Evolutionary conservation across 768 basidiomycete species (phyloP).

Genomic region (Hericium erinaceus): DNA sequence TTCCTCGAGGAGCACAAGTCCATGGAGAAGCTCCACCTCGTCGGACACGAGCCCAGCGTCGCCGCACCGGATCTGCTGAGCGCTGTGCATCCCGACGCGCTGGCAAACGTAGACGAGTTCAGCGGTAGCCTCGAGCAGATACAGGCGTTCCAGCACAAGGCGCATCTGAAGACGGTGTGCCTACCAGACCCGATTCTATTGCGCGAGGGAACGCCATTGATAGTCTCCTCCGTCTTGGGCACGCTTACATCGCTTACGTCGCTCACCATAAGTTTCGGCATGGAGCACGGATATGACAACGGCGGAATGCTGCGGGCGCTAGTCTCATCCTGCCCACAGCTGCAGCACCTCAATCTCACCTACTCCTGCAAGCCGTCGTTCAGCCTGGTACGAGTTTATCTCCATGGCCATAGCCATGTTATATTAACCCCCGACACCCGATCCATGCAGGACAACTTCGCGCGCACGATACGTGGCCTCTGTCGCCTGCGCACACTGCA

Average conservation of each 20-base stretch:
- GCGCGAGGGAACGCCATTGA: slow-evolving; percentile 56
- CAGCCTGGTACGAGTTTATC: slow-evolving; percentile 44
- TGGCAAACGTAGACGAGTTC: slow-evolving; percentile 35
- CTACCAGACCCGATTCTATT: slow-evolving; percentile 61
- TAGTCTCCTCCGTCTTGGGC: slow-evolving; percentile 50
- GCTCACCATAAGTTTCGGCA: slow-evolving; percentile 55
- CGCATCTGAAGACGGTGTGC: slow-evolving; percentile 41
- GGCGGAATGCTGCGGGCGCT: slow-evolving; percentile 60
- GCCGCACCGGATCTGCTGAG: slow-evolving; percentile 9
- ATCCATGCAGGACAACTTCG: slow-evolving; percentile 45
- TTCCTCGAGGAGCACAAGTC: slow-evolving; percentile 61
- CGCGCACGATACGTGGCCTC: slow-evolving; percentile 52
- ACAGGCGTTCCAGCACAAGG: slow-evolving; percentile 40
- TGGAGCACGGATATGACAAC: slow-evolving; percentile 65
- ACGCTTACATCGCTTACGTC: slow-evolving; percentile 45
- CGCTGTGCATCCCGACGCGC: slow-evolving; percentile 15
- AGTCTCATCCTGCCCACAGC: slow-evolving; percentile 53
- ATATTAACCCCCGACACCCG: too few species aligned
- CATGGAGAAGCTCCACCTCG: slow-evolving; percentile 41
- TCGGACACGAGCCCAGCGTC: slow-evolving; percentile 21
- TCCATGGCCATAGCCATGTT: background rate
- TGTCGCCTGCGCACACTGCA: slow-evolving; percentile 53
- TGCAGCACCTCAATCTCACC: slow-evolving; percentile 54
- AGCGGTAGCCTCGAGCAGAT: slow-evolving; percentile 61
- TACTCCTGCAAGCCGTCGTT: slow-evolving; percentile 65